Conservation (phyloP, 306 rosid genomes). For the Castanospermum australe region DNA sequence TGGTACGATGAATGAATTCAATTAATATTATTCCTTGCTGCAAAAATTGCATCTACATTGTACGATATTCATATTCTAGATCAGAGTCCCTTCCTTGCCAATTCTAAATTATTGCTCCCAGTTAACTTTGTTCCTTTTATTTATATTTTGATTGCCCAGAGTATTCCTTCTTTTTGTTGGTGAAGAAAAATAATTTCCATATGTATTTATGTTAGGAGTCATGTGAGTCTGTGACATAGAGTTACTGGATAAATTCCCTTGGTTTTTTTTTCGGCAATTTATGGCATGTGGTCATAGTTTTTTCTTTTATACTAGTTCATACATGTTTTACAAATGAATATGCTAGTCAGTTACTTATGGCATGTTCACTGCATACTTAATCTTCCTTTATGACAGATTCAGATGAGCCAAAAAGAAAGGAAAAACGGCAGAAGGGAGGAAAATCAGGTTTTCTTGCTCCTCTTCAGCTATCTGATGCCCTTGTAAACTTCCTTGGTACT, state of each 20-base stretch:
- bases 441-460: slow-evolving; percentile 78
- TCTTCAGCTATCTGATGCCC: slow-evolving; percentile 73
- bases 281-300: slow-evolving; percentile 7
- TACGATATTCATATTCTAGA: neutral
- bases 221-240: neutral
- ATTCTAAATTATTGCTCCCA: neutral
- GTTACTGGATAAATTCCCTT: neutral
- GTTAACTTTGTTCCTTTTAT: neutral
- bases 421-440: slow-evolving; percentile 69
- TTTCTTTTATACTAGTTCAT: slow-evolving; percentile 12
- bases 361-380: neutral
- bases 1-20: slow-evolving; percentile 39
- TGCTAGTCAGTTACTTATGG: slow-evolving; percentile 1
- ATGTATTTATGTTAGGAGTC: neutral
- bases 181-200: neutral
- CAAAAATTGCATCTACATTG: neutral
- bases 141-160: neutral
- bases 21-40: neutral
- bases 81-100: slow-evolving; percentile 10
- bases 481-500: slow-evolving; percentile 63
- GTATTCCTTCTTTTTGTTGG: neutral
- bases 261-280: neutral
- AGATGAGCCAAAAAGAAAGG: slow-evolving; percentile 52
- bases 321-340: neutral
- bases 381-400: slow-evolving; percentile 37